These are phyloP conservation scores for Plasmodium malariae DNA, from an alignment of 169 alveolate genomes.

Conservation along the genomic window DNA sequence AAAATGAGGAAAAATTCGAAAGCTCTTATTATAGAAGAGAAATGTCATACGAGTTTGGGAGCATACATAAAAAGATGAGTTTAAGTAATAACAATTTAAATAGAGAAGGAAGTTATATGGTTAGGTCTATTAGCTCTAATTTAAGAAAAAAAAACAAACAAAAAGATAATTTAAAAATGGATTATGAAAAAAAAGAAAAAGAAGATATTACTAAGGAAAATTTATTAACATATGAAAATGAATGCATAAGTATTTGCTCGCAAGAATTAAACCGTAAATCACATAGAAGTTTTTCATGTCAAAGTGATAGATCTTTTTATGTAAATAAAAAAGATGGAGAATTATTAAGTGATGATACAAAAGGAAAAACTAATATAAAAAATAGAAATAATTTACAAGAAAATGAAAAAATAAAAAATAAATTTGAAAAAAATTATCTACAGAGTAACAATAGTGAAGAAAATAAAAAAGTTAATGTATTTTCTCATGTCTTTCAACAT, in stretches of 20 bases:
- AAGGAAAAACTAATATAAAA: background rate
- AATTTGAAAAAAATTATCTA: background rate
- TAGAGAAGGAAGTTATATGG: conserved; percentile 31
- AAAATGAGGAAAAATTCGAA: background rate
- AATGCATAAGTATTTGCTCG: background rate
- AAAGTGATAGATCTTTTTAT: conserved; percentile 41
- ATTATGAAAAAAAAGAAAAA: conserved; percentile 68
- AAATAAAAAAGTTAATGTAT: conserved; percentile 32
- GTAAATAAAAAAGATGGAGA: conserved; percentile 18
- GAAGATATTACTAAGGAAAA: conserved; percentile 75
- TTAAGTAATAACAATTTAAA: conserved; percentile 5
- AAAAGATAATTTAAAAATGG: conserved; percentile 32
- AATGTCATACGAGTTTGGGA: background rate
- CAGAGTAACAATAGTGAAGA: background rate
- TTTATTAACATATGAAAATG: conserved; percentile 67
- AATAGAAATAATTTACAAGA: background rate
- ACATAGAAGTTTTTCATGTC: conserved; percentile 52
- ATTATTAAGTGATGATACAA: background rate
- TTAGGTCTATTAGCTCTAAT: conserved; percentile 70
- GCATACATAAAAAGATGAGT: conserved; percentile 6
- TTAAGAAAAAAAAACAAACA: conserved; percentile 41
- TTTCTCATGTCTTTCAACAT: conserved; percentile 63
- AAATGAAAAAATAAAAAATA: conserved; percentile 8
- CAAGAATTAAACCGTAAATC: conserved; percentile 12
- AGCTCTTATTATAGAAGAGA: conserved; percentile 18